Conservation (phyloP, 2,329 filamentous ascomycete genomes). For the Thyridium curvatum region DNA sequence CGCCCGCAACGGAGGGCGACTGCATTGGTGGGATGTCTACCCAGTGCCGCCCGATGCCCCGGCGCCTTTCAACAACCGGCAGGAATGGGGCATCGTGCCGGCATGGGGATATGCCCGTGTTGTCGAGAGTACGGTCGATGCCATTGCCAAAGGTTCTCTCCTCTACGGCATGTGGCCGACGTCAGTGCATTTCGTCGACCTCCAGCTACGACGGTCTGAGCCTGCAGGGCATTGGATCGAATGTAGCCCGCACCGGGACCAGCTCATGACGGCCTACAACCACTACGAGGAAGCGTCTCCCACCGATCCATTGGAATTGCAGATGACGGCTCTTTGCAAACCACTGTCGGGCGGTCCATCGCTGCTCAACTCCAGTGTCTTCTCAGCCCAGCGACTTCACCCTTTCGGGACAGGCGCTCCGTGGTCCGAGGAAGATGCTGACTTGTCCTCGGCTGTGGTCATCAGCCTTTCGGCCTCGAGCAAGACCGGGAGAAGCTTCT, state of each 20-base stretch:
- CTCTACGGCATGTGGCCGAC: conserved; percentile 39
- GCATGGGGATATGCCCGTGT: conserved; percentile 42
- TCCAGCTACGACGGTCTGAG: conserved; percentile 22
- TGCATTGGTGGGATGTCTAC: conserved; percentile 35
- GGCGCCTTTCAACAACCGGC: conserved; percentile 23
- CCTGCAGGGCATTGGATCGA: conserved; percentile 27
- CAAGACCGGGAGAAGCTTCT: conserved; percentile 20
- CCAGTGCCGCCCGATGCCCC: conserved; percentile 27
- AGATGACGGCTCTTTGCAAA: not conserved
- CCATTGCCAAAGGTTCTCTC: conserved; percentile 22
- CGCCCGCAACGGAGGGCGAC: conserved; percentile 17
- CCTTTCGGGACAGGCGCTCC: conserved; percentile 7
- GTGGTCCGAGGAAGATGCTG: conserved; percentile 22
- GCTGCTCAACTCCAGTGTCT: conserved; percentile 22
- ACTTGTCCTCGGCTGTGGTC: conserved; percentile 24
- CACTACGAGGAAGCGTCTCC: conserved; percentile 24
- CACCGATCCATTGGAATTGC: conserved; percentile 16
- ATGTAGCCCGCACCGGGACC: conserved; percentile 24
- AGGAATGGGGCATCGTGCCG: conserved; percentile 36
- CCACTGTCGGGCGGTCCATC: conserved; percentile 16
- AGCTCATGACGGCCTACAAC: conserved; percentile 38
- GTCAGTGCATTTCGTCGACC: conserved; percentile 25
- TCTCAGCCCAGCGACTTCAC: conserved; percentile 17
- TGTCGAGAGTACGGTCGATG: conserved; percentile 28
- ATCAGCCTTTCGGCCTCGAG: conserved; percentile 20